Conservation (phyloP, 805 yeast genomes). For the Lipomyces kockii region DNA sequence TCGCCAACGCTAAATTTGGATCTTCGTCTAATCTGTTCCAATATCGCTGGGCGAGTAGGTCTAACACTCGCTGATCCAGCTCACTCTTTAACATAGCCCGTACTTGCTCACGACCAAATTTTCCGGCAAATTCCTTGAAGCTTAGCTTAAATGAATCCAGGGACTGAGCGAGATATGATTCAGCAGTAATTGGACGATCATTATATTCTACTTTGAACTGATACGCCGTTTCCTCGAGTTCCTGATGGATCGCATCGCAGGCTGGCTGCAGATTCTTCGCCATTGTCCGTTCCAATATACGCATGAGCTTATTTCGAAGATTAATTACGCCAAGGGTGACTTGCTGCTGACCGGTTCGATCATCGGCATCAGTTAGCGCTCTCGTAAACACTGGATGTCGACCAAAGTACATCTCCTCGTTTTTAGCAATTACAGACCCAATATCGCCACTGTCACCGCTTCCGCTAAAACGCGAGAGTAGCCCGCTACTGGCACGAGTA, state of each 20-base stretch:
- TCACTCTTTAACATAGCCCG: slow-evolving; percentile 77
- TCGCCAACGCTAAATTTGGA: slow-evolving; percentile 17
- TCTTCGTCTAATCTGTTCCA: slow-evolving; percentile 72
- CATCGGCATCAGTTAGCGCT: neutral
- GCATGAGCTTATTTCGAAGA: slow-evolving; percentile 79
- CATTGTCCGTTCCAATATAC: slow-evolving; percentile 88
- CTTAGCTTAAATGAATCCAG: slow-evolving; percentile 84
- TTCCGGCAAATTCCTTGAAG: slow-evolving; percentile 82
- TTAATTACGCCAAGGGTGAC: slow-evolving; percentile 70
- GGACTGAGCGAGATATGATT: slow-evolving; percentile 89
- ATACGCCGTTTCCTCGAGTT: slow-evolving; percentile 90
- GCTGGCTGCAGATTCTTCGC: slow-evolving; percentile 87
- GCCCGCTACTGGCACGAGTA: slow-evolving; percentile 13
- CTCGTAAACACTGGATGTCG: slow-evolving; percentile 59
- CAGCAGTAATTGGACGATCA: slow-evolving; percentile 91
- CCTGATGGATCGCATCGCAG: slow-evolving; percentile 80
- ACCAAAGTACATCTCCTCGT: slow-evolving; percentile 65
- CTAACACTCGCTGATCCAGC: slow-evolving; percentile 86
- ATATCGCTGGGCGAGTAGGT: slow-evolving; percentile 83
- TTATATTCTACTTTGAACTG: slow-evolving; percentile 95
- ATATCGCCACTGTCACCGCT: slow-evolving; percentile 62
- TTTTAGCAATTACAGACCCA: slow-evolving; percentile 50
- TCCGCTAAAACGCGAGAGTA: slow-evolving; percentile 21
- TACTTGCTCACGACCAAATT: slow-evolving; percentile 82
- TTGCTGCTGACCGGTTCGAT: slow-evolving; percentile 3